These are phyloP conservation scores for Sedum album DNA, from an alignment of 164 flowering plant species.

Conservation along the genomic window DNA sequence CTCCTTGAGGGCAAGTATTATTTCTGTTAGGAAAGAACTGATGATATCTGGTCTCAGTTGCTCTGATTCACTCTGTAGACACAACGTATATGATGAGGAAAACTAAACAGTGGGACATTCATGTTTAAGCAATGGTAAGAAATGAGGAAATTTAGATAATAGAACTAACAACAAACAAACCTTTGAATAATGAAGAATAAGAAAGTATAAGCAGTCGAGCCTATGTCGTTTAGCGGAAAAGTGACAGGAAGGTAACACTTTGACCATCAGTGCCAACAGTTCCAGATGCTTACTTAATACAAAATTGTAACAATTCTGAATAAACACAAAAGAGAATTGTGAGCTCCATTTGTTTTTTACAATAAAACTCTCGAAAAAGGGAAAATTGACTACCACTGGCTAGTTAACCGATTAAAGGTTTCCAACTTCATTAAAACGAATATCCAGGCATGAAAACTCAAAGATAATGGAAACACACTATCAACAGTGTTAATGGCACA, in stretches of 20 bases:
- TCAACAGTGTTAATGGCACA: not conserved
- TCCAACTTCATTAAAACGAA: not conserved
- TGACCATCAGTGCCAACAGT: constrained; percentile 60
- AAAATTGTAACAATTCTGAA: constrained; percentile 48
- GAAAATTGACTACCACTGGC: not conserved
- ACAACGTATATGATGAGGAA: not conserved
- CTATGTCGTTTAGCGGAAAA: constrained; percentile 87
- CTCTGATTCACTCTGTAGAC: constrained; percentile 46
- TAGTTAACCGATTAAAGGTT: not conserved
- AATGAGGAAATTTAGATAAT: not conserved
- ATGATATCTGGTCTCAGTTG: constrained; percentile 35
- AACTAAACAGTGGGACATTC: not conserved
- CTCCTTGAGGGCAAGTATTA: constrained; percentile 90
- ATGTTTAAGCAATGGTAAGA: not conserved
- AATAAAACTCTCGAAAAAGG: not conserved
- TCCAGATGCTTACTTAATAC: constrained; percentile 48
- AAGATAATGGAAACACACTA: not conserved
- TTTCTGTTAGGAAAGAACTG: constrained; percentile 79
- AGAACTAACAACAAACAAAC: constrained; percentile 19
- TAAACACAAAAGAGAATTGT: constrained; percentile 13
- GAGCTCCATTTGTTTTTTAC: not conserved
- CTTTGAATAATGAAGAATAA: constrained; percentile 63
- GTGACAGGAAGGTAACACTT: constrained; percentile 70
- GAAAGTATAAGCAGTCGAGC: constrained; percentile 73
- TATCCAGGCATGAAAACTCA: not conserved